These are phyloP conservation scores for Tuber umbilicatum DNA, from an alignment of 495 filamentous ascomycete genomes.

Conservation along the genomic window DNA sequence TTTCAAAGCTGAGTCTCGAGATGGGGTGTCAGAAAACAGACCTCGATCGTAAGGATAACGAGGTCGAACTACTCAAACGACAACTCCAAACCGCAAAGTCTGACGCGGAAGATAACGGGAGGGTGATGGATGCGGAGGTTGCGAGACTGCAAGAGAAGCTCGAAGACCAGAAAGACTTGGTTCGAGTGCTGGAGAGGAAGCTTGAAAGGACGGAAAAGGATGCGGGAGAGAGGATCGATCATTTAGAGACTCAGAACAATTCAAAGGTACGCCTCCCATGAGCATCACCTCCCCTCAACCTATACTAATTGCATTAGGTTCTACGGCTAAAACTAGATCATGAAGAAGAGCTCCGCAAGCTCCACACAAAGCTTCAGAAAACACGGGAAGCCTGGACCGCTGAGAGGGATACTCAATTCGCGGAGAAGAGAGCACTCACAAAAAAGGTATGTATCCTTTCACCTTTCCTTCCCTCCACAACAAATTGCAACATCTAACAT, in stretches of 20 bases:
- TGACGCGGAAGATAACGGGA: conserved; percentile 25
- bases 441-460: conserved; percentile 23
- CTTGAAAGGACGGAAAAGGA: conserved; percentile 25
- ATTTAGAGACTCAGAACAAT: conserved; percentile 27
- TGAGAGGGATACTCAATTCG: conserved; percentile 25
- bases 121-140: conserved; percentile 18
- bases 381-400: conserved; percentile 20
- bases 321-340: conserved; percentile 24
- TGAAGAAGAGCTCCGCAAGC: conserved; percentile 27
- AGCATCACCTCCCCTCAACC: background rate
- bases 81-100: conserved; percentile 10
- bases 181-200: conserved; percentile 20
- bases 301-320: conserved; percentile 7
- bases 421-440: conserved; percentile 27
- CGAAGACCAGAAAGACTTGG: conserved; percentile 14
- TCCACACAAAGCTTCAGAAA: conserved; percentile 21
- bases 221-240: conserved; percentile 20
- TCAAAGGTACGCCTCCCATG: conserved; percentile 10
- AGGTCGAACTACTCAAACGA: conserved; percentile 21
- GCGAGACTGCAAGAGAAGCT: conserved; percentile 19
- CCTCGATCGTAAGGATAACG: conserved; percentile 24
- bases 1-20: conserved; percentile 19
- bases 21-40: conserved; percentile 13
- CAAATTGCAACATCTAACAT: conserved; percentile 9
- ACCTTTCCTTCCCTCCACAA: background rate